Evolutionary conservation across 164 flowering plant species (phyloP), one percentile per base, ranked within the genome.

Genomic region (Pachysandra terminalis): DNA sequence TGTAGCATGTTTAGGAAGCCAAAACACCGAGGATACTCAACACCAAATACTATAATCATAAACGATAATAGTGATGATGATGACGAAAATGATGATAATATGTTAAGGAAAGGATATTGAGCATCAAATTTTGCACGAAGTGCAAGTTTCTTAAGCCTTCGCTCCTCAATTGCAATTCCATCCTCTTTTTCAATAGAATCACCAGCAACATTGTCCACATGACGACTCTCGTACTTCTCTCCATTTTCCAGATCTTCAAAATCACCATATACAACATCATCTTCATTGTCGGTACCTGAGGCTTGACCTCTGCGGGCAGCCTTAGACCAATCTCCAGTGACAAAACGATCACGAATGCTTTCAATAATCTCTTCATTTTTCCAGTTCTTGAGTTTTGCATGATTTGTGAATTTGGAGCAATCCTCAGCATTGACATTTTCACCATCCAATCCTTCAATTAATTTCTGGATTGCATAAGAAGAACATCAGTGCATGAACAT

Each of bases 221-320:
- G 69, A 76, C 54, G 74, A 60, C 77, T 64, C 60, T 77, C 79
- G 73, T 71, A 64, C 70, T 87, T 82, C 77, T 87, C 81, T 61
- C 93, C 98, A 5, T 94, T 84, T 78, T 92, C 99, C 72, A 95
- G 45, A 74, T 95, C 99, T 81, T 95, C 99, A 86, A 95, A 87
- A 12, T 92, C 96, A 55, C 95, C 99, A 80, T 80, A 80, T 19
- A 79, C 79, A 62, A 53, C 68, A 68, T 82, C 89, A 41, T 82
- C 84, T 9, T 73, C 87, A 68, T 25, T 59, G 37, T 68, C 65
- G 72, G 56, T 75, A 26, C 76, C 79, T 28, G 80, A 67, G 10
- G 35, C 53, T 66, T 82, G 79, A 78, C 85, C 87, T 74, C 94
- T 79, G 35, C 32, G 79, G 65, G 90, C 85, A 72, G 90, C 92